Percentiles rank a stretch among this genome's conserved stretches.
Conservation (phyloP, 495 filamentous ascomycete genomes). For the Aspergillus hancockii region DNA sequence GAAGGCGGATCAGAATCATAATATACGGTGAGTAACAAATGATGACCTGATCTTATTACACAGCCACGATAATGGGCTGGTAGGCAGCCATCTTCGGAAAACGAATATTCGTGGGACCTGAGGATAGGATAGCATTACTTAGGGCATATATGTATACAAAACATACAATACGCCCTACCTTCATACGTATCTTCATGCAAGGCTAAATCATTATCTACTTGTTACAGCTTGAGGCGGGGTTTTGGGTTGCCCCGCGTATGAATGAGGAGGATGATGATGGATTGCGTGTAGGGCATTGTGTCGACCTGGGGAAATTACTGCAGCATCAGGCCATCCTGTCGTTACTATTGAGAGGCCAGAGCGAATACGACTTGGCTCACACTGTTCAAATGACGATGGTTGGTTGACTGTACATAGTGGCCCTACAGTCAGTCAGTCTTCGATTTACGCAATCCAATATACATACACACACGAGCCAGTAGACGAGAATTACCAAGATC, state of each 20-base stretch:
- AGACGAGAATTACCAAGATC: neutral
- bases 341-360: neutral
- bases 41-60: constrained; percentile 16
- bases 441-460: neutral
- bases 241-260: constrained; percentile 16
- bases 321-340: neutral
- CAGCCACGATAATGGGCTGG: constrained; percentile 12
- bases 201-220: constrained; percentile 17
- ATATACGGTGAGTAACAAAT: constrained; percentile 26
- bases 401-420: neutral
- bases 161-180: neutral
- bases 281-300: neutral
- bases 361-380: neutral
- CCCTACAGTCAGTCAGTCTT: neutral
- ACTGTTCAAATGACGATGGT: too few species aligned
- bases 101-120: constrained; percentile 1
- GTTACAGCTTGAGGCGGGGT: constrained; percentile 12
- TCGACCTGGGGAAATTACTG: neutral
- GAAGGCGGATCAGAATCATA: constrained; percentile 12
- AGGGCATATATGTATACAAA: neutral
- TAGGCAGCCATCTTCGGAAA: constrained; percentile 15
- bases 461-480: neutral
- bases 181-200: constrained; percentile 17
- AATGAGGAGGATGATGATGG: constrained; percentile 4
- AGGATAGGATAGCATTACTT: neutral